These are phyloP conservation scores for Botrytis squamosa DNA, from an alignment of 2,329 filamentous ascomycete species.

Conservation along the genomic window DNA sequence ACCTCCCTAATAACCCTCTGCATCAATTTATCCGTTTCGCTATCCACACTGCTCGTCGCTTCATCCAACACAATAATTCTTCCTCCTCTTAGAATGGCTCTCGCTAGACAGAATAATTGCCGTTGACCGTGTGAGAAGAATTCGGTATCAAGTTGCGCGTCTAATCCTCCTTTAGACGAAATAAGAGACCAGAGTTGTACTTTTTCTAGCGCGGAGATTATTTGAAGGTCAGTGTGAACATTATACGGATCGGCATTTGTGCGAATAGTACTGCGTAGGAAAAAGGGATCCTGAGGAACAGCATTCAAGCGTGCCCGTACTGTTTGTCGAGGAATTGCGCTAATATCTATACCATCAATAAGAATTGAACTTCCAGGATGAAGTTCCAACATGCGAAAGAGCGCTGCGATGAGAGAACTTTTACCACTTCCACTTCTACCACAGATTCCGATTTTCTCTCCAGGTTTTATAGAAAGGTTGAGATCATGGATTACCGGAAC, in stretches of 20 bases:
- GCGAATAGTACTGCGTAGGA: conserved; percentile 49
- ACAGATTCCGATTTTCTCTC: conserved; percentile 50
- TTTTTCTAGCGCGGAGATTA: conserved; percentile 46
- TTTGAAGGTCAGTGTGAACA: conserved; percentile 42
- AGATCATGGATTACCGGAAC: conserved; percentile 26
- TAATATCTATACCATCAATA: conserved; percentile 50
- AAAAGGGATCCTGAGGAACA: conserved; percentile 51
- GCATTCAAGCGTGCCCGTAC: conserved; percentile 46
- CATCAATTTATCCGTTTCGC: conserved; percentile 54
- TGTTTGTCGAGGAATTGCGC: conserved; percentile 43
- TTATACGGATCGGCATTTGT: conserved; percentile 48
- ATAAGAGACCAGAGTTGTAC: conserved; percentile 40
- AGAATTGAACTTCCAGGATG: conserved; percentile 42
- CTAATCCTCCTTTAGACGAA: conserved; percentile 28
- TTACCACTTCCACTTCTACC: conserved; percentile 49
- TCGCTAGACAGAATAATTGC: conserved; percentile 50
- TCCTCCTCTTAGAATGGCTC: conserved; percentile 44
- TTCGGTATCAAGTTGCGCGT: conserved; percentile 45
- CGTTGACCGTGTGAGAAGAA: conserved; percentile 64
- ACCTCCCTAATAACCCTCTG: conserved; percentile 53
- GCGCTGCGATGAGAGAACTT: conserved; percentile 45
- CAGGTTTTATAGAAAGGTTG: conserved; percentile 52
- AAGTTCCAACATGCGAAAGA: conserved; percentile 51
- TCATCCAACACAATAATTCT: conserved; percentile 46
- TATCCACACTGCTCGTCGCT: conserved; percentile 53